Evolutionary conservation across 352 stramenopile genomes (phyloP), one percentile per base, ranked within the genome.

Genomic region (Ophiocytium majus): DNA sequence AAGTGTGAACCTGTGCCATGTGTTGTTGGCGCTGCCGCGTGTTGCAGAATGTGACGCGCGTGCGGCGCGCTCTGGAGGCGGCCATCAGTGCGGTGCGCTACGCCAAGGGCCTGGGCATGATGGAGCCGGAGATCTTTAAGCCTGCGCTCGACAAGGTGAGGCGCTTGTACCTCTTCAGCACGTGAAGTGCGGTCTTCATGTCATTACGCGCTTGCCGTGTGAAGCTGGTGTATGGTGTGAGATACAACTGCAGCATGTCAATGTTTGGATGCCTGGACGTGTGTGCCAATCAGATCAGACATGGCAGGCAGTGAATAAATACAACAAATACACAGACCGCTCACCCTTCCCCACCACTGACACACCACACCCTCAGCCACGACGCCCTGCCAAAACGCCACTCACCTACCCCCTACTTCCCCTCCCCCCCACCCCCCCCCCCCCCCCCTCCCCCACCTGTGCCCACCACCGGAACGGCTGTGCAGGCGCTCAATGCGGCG

Each of bases 61-160:
- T 85, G 50, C 81, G 50, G 0, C 63, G 43, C 19, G 64, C 81
- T 36, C 35, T 86, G 33, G 49, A 86, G 19, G 82, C 32, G 34
- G 74, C 33, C 0, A 75, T 83, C 23, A 36, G 49, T 31, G 66
- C 66, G 28, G 64, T 86, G 10, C 10, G 37, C 28, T 86, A 86
- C 63, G 82, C 82, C 14, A 82, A 35, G 36, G 31, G 82, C 17
- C 75, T 86, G 0, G 32, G 34, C 78, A 57, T 66, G 49, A 49
- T 71, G 9, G 43, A 85, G 10, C 31, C 82, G 9, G 34, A 86
- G 17, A 35, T 85, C 28, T 86, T 85, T 31, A 36, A 35, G 23
- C 75, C 82, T 31, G 82, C 82, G 28, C 36, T 86, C 17, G 34
- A 86, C 23, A 28, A n/a, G 35, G 82, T 76, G 23, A 33, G 81